Evolutionary conservation across 2,329 filamentous ascomycete species (phyloP), one percentile per base, ranked within the genome.

Genomic region (Aspergillus udagawae): DNA sequence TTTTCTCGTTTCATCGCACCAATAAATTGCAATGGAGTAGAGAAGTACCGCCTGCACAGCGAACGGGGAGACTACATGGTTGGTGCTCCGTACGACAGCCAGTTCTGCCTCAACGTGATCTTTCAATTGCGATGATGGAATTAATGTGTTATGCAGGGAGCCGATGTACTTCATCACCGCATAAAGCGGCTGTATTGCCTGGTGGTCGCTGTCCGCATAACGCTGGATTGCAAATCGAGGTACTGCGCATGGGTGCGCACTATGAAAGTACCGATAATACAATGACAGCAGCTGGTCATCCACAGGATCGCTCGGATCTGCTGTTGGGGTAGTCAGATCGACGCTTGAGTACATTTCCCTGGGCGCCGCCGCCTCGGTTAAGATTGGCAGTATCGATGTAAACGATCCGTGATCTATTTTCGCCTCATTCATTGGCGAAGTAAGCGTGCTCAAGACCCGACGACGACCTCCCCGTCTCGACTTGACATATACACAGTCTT

Each of bases 231-330:
- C 41, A 53, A 54, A 55, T 21, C 52, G 55, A 8, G 66, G 68
- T 7, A 70, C 56, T 9, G 65, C 60, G 25, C 59, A 65, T 1
- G 67, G 65, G 44, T 70, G 66, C 1, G 63, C 58, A 20, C 53
- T 44, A 48, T 69, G 66, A 52, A 70, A 69, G 49, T 59, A 60
- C 8, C 59, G 59, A 58, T 69, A 70, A 44, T 67, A 70, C 20
- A 61, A 58, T 20, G 54, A 50, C 35, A 62, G 14, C 1, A 54
- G 51, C 12, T 49, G 52, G 7, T 59, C 53, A 5, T 44, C 41
- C 20, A n/a, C 41, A 20, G 41, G 6, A 44, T 21, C 17, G 0
- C 41, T 21, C n/a, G 7, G 10, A 21, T 12, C 41, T 2, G 6
- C 8, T 9, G 8, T 21, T 12, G n/a, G n/a, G 10, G 17, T 44